Base-by-base conservation (phyloP, 192 early-diverging fungal species). In the Radiomyces spectabilis region DNA sequence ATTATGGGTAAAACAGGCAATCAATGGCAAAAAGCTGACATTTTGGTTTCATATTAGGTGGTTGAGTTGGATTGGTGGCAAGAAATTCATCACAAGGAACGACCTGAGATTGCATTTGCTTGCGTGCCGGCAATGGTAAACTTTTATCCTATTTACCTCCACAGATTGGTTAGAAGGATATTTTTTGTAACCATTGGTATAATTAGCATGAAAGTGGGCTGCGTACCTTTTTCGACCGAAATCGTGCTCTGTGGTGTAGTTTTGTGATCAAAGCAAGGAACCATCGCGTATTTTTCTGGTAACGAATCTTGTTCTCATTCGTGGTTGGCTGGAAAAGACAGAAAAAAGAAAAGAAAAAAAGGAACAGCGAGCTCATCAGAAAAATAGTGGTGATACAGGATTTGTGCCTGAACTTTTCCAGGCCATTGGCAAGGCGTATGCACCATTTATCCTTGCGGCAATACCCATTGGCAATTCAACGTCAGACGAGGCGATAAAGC, bases 31-130 rank as follows among this genome's bases (percentile, higher is more conserved):
- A 7, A 10, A 24, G 10, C 8, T 43, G 42, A 16, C 42, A 43
- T 39, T 15, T 39, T 39, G 13, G 19, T 51, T 22, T 33, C n/a
- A 31, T 16, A 31, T 12, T 41, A 76, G 67, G 63, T 78, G 2
- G 61, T 78, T 19, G 79, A 81, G 49, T 50, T 78, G 9, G 76
- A 78, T 50, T 81, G 76, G 76, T 81, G 76, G 79, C 72, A 78
- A 55, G 76, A 81, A 54, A 66, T 64, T 33, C 51, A 51, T 30
- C 76, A 76, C 42, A 65, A 62, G 19, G 41, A 48, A 38, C 45
- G 51, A 37, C 75, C 75, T 16, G 51, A 51, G 19, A 63, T 81
- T n/a, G 46, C 65, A 7, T 63, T 69, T 48, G 67, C 61, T n/a
- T 57, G 59, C 18, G 61, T 69, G 15, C 67, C 67, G 16, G 50